Evolutionary conservation across 805 yeast species (phyloP), one percentile per base, ranked within the genome.

Genomic region (Zygosaccharomyces siamensis): DNA sequence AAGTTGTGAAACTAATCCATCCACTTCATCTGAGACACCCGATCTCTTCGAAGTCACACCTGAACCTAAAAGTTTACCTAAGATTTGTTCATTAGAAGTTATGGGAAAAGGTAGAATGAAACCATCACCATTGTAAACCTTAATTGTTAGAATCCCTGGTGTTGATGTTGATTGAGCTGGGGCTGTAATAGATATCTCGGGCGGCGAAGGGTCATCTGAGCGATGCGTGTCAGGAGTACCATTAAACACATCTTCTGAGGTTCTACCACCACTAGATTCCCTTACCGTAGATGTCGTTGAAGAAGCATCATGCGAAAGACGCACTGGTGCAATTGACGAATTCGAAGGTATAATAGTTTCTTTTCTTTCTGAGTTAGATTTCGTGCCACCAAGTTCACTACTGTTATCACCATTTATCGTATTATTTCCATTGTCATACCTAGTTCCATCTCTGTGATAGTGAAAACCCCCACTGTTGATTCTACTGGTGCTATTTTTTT

Each of bases 61-160:
- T 48, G 86, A 78, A 44, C 72, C 71, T n/a, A 86, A 80, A 52
- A 86, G 70, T 50, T 84, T 84, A n/a, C 79, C 72, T 44, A 86
- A 66, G 20, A 81, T 77, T 53, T 75, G 81, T 58, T 78, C 79
- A 66, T 80, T 84, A 49, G 83, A 79, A 49, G 79, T 80, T 49
- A 86, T 72, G 24, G 80, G 79, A 41, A 85, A 79, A 4, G 97
- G 96, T 43, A 89, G 74, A 41, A 73, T 73, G 54, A 89, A 76
- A 44, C 80, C 79, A 50, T 77, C 76, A 32, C 90, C 86, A 35
- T 80, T 78, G 61, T 86, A 86, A 8, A 89, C 77, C 61, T 86
- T 86, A 24, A 89, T 83, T 0, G 90, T 85, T 56, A 89, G 74
- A 26, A 86, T 72, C 2, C 96, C 96, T 0, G 92, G 89, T 28